These are phyloP conservation scores for Podila clonocystis DNA, from an alignment of 192 early-diverging fungal species.

Conservation along the genomic window DNA sequence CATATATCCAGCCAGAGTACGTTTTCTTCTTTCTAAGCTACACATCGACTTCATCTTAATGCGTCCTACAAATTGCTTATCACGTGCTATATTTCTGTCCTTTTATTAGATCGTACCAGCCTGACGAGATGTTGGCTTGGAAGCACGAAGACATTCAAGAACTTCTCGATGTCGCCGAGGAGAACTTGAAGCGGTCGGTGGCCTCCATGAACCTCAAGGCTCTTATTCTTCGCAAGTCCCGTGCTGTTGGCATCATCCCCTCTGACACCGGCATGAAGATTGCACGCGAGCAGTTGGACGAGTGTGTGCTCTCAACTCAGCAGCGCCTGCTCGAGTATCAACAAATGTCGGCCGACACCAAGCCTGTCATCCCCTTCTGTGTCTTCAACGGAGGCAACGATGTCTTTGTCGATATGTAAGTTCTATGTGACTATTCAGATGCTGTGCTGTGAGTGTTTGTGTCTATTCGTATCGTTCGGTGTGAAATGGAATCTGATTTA, in stretches of 20 bases:
- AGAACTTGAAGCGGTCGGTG: constrained; percentile 67
- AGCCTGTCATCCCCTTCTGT: constrained; percentile 84
- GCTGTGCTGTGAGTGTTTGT: neutral
- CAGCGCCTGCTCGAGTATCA: constrained; percentile 66
- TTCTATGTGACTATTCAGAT: neutral
- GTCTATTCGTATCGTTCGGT: neutral
- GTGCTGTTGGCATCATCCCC: constrained; percentile 82
- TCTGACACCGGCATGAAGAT: constrained; percentile 54
- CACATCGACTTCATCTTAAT: too few species aligned
- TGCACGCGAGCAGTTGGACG: constrained; percentile 87
- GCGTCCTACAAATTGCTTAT: neutral
- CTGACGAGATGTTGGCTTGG: constrained; percentile 59
- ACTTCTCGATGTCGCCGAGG: constrained; percentile 82
- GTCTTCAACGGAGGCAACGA: constrained; percentile 94
- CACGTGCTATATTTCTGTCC: neutral
- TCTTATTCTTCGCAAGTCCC: constrained; percentile 76
- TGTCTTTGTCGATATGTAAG: constrained; percentile 89
- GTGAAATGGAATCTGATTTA: neutral
- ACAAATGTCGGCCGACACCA: constrained; percentile 60
- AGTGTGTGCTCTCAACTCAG: constrained; percentile 83
- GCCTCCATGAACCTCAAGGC: constrained; percentile 75
- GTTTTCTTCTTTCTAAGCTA: constrained; percentile 1
- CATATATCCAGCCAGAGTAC: constrained; percentile 72
- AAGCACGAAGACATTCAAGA: constrained; percentile 61
- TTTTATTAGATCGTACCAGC: constrained; percentile 52